A percentile compares a stretch with the other conserved stretches of the same genome.
phyloP scores from a whole-genome alignment of 164 flowering plant genomes.

The Cinnamomum chago region DNA sequence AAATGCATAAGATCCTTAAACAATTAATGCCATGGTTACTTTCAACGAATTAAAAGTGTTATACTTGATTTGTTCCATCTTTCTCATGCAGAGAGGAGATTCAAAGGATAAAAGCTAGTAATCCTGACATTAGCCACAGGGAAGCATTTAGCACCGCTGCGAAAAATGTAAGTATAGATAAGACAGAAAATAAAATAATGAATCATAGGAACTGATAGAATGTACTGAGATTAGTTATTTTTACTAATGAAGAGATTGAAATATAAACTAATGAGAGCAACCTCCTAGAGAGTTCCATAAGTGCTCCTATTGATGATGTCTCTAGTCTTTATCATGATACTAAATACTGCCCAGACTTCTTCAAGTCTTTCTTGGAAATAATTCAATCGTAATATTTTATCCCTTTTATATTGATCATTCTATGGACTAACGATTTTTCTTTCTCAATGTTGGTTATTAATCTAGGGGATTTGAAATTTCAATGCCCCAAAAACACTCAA shows the following conservation, averaged over 20 bases:
- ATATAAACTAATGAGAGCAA: too few relatives aligned
- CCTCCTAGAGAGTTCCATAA: background rate
- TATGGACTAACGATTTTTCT: background rate
- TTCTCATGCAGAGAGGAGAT: slow-evolving; percentile 43
- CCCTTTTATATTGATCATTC: background rate
- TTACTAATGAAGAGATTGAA: background rate
- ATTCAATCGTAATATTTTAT: background rate
- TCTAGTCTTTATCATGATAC: background rate
- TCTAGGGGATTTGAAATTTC: too few relatives aligned
- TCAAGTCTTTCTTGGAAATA: background rate
- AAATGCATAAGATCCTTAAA: too few relatives aligned
- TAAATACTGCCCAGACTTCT: background rate
- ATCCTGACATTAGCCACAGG: slow-evolving; percentile 50
- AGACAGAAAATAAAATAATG: background rate
- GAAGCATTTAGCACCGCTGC: slow-evolving; percentile 61
- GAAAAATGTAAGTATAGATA: slow-evolving; percentile 38
- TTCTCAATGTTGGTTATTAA: background rate
- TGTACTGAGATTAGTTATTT: background rate
- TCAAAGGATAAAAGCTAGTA: slow-evolving; percentile 56
- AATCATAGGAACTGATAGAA: background rate
- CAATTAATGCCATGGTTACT: background rate
- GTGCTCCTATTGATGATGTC: background rate
- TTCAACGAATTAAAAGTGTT: background rate
- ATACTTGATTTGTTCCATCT: background rate
- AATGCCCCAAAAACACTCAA: too few relatives aligned